Conservation (phyloP, 345 rosid genomes). For the Anacardium occidentale region DNA sequence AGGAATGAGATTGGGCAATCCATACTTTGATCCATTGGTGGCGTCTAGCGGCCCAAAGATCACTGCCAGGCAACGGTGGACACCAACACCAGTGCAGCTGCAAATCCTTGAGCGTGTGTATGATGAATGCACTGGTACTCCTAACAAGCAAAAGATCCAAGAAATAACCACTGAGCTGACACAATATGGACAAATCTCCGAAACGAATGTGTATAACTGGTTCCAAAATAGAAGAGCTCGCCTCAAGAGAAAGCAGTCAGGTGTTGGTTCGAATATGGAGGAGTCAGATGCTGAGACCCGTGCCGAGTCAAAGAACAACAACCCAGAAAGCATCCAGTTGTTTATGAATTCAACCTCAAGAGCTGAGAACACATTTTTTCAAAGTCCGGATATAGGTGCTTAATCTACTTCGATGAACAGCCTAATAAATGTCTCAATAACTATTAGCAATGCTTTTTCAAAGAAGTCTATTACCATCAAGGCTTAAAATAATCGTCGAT, state of each 20-base stretch:
- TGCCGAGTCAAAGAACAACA: slow-evolving; percentile 31
- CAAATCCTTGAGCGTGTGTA: slow-evolving; percentile 58
- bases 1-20: slow-evolving; percentile 47
- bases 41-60: slow-evolving; percentile 44
- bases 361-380: slow-evolving; percentile 30
- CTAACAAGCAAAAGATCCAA: slow-evolving; percentile 51
- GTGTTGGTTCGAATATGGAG: slow-evolving; percentile 12
- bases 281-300: slow-evolving; percentile 28
- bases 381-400: slow-evolving; percentile 40
- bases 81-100: slow-evolving; percentile 59
- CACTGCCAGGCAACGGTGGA: slow-evolving; percentile 66
- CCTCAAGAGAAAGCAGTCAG: slow-evolving; percentile 52
- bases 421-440: not conserved
- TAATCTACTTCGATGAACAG: not conserved
- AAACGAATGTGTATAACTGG: slow-evolving; percentile 79
- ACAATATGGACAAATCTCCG: slow-evolving; percentile 62
- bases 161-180: slow-evolving; percentile 52
- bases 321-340: slow-evolving; percentile 27
- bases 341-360: not conserved
- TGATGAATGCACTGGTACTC: slow-evolving; percentile 52
- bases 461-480: no score
- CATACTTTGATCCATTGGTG: slow-evolving; percentile 41
- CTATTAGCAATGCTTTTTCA: no score
- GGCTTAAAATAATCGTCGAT: not conserved
- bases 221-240: slow-evolving; percentile 80